A percentile compares a stretch with the other conserved stretches of the same genome.
phyloP scores from a whole-genome alignment of 495 filamentous ascomycete genomes.

The Articulospora tetracladia region DNA sequence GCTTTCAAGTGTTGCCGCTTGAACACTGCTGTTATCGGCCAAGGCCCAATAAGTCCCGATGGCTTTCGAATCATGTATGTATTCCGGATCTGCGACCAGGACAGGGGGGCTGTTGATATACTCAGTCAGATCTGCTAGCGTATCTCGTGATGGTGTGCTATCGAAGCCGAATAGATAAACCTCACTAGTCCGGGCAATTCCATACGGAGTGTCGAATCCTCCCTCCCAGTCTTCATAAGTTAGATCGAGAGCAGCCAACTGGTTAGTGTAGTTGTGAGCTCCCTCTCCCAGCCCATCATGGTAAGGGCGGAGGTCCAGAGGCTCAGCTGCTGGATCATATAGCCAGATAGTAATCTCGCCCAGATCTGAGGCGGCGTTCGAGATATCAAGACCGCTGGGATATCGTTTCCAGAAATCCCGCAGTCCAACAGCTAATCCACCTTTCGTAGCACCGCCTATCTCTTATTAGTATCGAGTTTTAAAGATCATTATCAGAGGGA shows the following conservation, averaged over 20 bases:
- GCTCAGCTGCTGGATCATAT: conserved; percentile 42
- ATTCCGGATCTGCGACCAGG: conserved; percentile 32
- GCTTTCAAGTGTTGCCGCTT: conserved; percentile 28
- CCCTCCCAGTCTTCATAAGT: conserved; percentile 51
- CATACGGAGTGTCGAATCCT: conserved; percentile 41
- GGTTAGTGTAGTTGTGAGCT: conserved; percentile 36
- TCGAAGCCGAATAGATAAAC: conserved; percentile 40
- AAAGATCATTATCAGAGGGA: too few relatives aligned
- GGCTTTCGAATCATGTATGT: conserved; percentile 38
- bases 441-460: conserved; percentile 31
- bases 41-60: conserved; percentile 40
- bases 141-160: conserved; percentile 33
- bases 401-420: conserved; percentile 50
- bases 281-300: conserved; percentile 41
- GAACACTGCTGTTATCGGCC: conserved; percentile 4
- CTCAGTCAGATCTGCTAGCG: conserved; percentile 28
- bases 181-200: conserved; percentile 44
- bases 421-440: conserved; percentile 44
- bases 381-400: conserved; percentile 42
- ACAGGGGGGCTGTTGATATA: conserved; percentile 35
- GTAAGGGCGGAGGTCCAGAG: conserved; percentile 43
- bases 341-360: conserved; percentile 45
- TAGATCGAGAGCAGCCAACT: conserved; percentile 47
- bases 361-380: conserved; percentile 31
- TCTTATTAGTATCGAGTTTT: neutral